A percentile compares a stretch with the other conserved stretches of the same genome.
Evolutionary conservation across 106 monocot species (phyloP).

Genomic region (Dactylorhiza incarnata): DNA sequence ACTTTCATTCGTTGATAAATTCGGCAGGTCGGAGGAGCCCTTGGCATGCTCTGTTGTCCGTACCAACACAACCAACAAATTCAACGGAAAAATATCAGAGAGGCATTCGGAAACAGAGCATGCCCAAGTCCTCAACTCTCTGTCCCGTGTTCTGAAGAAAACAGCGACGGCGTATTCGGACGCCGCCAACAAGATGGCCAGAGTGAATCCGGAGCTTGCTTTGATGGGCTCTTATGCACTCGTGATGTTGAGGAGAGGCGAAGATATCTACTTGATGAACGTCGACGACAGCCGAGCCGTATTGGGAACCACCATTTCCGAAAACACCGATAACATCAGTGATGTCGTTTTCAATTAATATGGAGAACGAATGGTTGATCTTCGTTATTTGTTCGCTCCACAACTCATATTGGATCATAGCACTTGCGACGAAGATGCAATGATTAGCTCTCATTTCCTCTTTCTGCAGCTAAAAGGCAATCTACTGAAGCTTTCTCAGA

Average conservation of each 20-base stretch:
- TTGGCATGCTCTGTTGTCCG: too few relatives aligned
- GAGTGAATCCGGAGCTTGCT: slow-evolving; percentile 98
- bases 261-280: slow-evolving; percentile 97
- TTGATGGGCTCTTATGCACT: slow-evolving; percentile 97
- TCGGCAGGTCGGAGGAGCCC: too few relatives aligned
- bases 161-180: too few relatives aligned
- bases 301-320: too few relatives aligned
- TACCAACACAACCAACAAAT: too few relatives aligned
- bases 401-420: slow-evolving; percentile 31
- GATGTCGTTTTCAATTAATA: slow-evolving; percentile 11
- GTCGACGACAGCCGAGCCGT: slow-evolving; percentile 91
- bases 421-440: slow-evolving; percentile 22
- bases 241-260: slow-evolving; percentile 97
- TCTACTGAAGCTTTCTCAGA: too few relatives aligned
- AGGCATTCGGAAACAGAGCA: slow-evolving; percentile 14
- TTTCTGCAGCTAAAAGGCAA: background rate
- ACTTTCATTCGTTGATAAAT: too few relatives aligned
- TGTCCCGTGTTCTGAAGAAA: too few relatives aligned
- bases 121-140: too few relatives aligned
- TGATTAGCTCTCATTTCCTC: background rate
- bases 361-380: background rate
- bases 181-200: too few relatives aligned
- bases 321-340: slow-evolving; percentile 2
- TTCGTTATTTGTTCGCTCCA: slow-evolving; percentile 12
- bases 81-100: slow-evolving; percentile 9